Evolutionary conservation across 2,329 filamentous ascomycete species (phyloP).

Genomic region (Exophiala dermatitidis): DNA sequence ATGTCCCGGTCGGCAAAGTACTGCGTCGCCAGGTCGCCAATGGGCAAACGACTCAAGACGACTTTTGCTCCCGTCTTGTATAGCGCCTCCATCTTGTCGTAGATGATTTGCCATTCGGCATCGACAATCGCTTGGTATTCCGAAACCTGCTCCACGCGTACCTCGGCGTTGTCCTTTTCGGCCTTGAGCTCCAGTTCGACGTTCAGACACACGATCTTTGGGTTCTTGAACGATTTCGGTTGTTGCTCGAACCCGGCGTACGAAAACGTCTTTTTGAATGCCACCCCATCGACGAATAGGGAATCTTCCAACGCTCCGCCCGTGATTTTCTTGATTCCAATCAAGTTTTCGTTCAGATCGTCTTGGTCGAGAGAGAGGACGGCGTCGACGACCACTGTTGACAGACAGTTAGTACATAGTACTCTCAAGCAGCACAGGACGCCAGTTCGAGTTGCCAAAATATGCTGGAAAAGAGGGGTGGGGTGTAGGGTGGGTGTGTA

Average conservation of each 20-base stretch:
- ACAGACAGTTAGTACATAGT: conserved; percentile 9
- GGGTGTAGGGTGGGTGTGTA: not conserved
- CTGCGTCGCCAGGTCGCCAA: conserved; percentile 94
- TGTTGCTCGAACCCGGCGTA: conserved; percentile 99
- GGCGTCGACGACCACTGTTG: conserved; percentile 88
- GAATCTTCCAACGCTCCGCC: conserved; percentile 94
- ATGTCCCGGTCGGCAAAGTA: conserved; percentile 92
- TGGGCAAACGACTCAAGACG: conserved; percentile 91
- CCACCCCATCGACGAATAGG: conserved; percentile 93
- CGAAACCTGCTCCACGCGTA: conserved; percentile 94
- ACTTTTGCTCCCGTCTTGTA: conserved; percentile 95
- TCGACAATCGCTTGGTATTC: conserved; percentile 99
- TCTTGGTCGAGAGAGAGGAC: conserved; percentile 93
- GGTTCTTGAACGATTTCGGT: conserved; percentile 87
- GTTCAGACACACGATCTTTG: conserved; percentile 94
- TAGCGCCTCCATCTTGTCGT: conserved; percentile 94
- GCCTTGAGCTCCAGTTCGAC: conserved; percentile 97
- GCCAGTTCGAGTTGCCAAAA: no score
- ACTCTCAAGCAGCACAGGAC: no score
- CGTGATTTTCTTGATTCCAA: conserved; percentile 96
- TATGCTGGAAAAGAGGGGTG: no score
- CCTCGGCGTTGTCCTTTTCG: conserved; percentile 98
- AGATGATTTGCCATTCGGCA: conserved; percentile 99
- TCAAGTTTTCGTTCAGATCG: conserved; percentile 94
- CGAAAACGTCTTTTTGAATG: conserved; percentile 99